Conservation (phyloP, 1,284 basidiomycete species). For the Microbotryum silenes-acaulis region DNA sequence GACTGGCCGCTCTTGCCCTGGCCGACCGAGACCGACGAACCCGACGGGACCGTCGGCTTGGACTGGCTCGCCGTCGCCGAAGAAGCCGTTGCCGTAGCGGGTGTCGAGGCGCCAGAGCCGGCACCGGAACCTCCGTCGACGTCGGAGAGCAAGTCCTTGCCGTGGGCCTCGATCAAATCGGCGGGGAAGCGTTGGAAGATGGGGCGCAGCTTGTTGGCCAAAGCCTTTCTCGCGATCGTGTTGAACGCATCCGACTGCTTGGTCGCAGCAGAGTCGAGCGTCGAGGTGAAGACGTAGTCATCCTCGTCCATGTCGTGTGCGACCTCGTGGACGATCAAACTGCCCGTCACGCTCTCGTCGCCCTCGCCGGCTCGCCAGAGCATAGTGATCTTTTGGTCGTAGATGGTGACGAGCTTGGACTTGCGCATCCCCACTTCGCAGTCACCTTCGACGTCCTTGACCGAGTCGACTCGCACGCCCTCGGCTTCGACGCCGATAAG, state of each 20-base stretch:
- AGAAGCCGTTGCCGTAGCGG: slow-evolving; percentile 7
- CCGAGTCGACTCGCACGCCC: slow-evolving; percentile 20
- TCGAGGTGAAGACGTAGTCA: slow-evolving; percentile 33
- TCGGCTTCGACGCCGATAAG: slow-evolving; percentile 19
- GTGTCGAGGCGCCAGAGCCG: slow-evolving; percentile 17
- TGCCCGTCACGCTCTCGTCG: slow-evolving; percentile 21
- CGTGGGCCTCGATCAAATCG: slow-evolving; percentile 33
- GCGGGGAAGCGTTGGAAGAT: slow-evolving; percentile 35
- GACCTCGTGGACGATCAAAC: slow-evolving; percentile 34
- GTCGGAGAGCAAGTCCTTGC: slow-evolving; percentile 34
- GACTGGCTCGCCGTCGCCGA: slow-evolving; percentile 7
- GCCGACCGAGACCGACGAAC: slow-evolving; percentile 1
- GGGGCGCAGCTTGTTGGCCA: slow-evolving; percentile 31
- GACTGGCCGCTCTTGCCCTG: slow-evolving; percentile 1
- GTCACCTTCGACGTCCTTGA: slow-evolving; percentile 32
- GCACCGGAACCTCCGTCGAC: slow-evolving; percentile 13
- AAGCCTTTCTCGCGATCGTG: slow-evolving; percentile 26
- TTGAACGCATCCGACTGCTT: slow-evolving; percentile 30
- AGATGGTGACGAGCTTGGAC: slow-evolving; percentile 35
- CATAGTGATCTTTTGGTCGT: slow-evolving; percentile 31
- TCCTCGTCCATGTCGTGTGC: slow-evolving; percentile 37
- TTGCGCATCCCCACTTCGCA: slow-evolving; percentile 34
- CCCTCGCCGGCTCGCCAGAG: slow-evolving; percentile 11
- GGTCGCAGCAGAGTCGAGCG: slow-evolving; percentile 19
- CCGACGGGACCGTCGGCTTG: slow-evolving; percentile 2